phyloP scores from a whole-genome alignment of 345 rosid genomes.

The Kernera saxatilis region DNA sequence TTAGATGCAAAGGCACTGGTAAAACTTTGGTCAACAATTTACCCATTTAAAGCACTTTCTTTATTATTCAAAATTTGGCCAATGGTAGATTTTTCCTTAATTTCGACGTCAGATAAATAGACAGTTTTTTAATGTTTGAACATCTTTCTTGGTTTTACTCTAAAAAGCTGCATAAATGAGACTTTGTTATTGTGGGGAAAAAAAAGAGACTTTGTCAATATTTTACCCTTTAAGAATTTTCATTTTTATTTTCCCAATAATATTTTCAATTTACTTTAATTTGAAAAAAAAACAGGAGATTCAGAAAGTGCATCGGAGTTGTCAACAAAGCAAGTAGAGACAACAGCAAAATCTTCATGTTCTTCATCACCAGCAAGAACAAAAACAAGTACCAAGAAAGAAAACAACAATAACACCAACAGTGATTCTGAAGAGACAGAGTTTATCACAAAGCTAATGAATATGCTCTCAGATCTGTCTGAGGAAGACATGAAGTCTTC shows the following conservation, averaged over 20 bases:
- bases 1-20: background rate
- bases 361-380: slow-evolving; percentile 24
- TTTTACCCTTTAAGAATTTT: slow-evolving; percentile 7
- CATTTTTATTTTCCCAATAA: background rate
- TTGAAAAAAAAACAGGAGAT: slow-evolving; percentile 30
- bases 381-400: slow-evolving; percentile 23
- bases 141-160: slow-evolving; percentile 16
- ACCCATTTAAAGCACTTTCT: background rate
- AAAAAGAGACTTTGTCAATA: slow-evolving; percentile 7
- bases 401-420: background rate
- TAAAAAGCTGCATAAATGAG: slow-evolving; percentile 13
- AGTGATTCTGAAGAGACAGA: slow-evolving; percentile 26
- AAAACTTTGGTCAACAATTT: slow-evolving; percentile 8
- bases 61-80: background rate
- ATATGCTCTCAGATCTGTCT: slow-evolving; percentile 36
- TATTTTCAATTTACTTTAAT: slow-evolving; percentile 19
- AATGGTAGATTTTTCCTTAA: background rate
- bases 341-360: slow-evolving; percentile 22
- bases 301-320: slow-evolving; percentile 33
- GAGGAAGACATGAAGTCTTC: slow-evolving; percentile 43
- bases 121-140: background rate
- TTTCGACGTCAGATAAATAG: background rate
- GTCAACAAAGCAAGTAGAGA: slow-evolving; percentile 24
- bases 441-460: slow-evolving; percentile 31
- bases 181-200: background rate